Conservation (phyloP, 1,139 yeast species). For the Saccharomyces pastorianus region DNA sequence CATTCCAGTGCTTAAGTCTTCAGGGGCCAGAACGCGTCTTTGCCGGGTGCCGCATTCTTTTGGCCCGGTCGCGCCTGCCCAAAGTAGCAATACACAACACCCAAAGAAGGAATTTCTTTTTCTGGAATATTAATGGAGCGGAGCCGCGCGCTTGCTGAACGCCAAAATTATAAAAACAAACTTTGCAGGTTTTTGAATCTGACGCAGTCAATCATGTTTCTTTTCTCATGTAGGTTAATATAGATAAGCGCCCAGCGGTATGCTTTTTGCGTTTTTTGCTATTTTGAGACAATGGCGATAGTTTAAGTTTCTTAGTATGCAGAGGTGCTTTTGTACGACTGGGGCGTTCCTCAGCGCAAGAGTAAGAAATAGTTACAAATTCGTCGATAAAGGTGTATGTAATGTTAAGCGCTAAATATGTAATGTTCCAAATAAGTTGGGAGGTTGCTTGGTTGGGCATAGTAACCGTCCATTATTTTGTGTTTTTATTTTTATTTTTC, state of each 20-base stretch:
- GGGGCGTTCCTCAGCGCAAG: neutral
- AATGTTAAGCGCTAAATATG: neutral
- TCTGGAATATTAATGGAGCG: neutral
- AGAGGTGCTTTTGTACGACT: neutral
- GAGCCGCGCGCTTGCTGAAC: neutral
- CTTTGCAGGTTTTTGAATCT: neutral
- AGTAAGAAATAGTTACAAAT: neutral
- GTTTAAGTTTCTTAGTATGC: neutral
- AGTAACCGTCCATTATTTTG: neutral
- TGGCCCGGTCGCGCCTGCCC: neutral
- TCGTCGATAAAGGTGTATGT: neutral
- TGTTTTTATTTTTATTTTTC: neutral
- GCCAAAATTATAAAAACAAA: neutral
- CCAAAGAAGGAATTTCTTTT: neutral
- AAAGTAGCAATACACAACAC: neutral
- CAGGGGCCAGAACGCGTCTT: conserved; percentile 1
- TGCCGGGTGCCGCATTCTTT: neutral
- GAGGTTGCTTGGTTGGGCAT: neutral
- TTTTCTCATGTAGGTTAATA: neutral
- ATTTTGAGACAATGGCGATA: neutral
- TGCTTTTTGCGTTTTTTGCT: neutral
- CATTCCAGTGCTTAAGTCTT: neutral
- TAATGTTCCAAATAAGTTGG: neutral
- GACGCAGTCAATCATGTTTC: neutral
- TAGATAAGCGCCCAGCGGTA: neutral